Evolutionary conservation across 352 stramenopile genomes (phyloP).

Genomic region (Globisporangium heterothallicum): DNA sequence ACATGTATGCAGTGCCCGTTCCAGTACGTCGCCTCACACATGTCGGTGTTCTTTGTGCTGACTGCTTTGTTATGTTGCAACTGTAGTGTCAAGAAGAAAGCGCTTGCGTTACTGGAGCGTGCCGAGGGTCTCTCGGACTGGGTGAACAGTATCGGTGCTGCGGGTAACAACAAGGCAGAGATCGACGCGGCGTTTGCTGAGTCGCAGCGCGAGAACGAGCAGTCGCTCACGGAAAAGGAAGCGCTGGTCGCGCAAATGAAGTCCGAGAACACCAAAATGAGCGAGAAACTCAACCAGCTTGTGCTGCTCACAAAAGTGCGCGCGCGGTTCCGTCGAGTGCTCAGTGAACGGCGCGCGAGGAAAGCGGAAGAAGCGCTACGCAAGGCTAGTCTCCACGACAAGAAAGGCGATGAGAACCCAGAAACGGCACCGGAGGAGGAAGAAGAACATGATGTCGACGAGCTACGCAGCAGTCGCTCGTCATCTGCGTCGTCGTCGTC

Average conservation of each 20-base stretch:
- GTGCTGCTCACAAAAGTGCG: conserved; percentile 50
- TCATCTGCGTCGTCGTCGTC: background rate
- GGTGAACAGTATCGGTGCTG: conserved; percentile 35
- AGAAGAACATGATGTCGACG: conserved; percentile 2
- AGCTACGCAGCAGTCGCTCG: background rate
- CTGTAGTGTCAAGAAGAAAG: conserved; percentile 62
- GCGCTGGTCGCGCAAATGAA: conserved; percentile 57
- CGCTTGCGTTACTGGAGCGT: conserved; percentile 65
- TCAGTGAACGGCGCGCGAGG: conserved; percentile 38
- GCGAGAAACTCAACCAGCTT: conserved; percentile 57
- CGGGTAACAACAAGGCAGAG: conserved; percentile 22
- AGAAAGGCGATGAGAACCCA: conserved; percentile 9
- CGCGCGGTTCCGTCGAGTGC: conserved; percentile 37
- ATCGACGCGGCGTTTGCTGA: conserved; percentile 41
- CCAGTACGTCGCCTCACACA: background rate
- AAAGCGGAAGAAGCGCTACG: conserved; percentile 31
- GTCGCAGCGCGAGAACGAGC: conserved; percentile 36
- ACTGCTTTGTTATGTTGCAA: background rate
- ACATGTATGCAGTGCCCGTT: conserved; percentile 39
- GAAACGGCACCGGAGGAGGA: conserved; percentile 11
- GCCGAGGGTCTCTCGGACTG: conserved; percentile 68
- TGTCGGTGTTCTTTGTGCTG: background rate
- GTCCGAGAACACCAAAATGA: conserved; percentile 54
- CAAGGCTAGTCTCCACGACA: conserved; percentile 8
- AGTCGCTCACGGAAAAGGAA: conserved; percentile 47